phyloP scores from a whole-genome alignment of 768 basidiomycete genomes.

The Coprinopsis sp. region DNA sequence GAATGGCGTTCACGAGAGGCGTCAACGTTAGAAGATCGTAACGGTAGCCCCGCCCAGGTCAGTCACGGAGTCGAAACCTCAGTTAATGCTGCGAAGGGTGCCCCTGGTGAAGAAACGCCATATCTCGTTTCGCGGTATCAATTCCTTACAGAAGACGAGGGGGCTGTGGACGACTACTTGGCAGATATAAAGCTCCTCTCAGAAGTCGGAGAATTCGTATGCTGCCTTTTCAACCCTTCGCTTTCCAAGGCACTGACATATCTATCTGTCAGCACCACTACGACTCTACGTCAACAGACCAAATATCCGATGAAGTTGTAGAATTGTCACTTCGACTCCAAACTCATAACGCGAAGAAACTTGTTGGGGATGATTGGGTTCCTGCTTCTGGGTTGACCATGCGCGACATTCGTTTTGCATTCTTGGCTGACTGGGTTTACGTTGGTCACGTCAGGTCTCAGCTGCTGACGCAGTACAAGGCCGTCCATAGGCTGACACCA shows the following conservation, averaged over 20 bases:
- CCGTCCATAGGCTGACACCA: too few species aligned
- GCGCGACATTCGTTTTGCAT: conserved; percentile 6
- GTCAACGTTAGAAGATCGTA: not conserved
- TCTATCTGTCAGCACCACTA: conserved; percentile 5
- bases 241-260: not conserved
- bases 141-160: not conserved
- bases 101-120: not conserved
- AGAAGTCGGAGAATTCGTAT: conserved; percentile 7
- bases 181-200: conserved; percentile 5
- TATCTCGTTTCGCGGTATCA: conserved; percentile 2
- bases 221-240: not conserved
- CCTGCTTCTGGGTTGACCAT: conserved; percentile 2
- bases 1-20: not conserved
- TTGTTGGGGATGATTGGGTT: not conserved
- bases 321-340: conserved; percentile 3
- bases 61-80: not conserved
- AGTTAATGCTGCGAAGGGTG: not conserved
- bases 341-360: conserved; percentile 7
- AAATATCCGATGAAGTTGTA: not conserved
- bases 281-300: not conserved
- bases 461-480: too few species aligned
- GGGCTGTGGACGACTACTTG: not conserved
- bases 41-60: conserved; percentile 2
- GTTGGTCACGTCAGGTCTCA: not conserved
- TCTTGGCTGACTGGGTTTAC: conserved; percentile 7